phyloP scores from a whole-genome alignment of 148 eudicot species.

The Vaccinium corymbosum region DNA sequence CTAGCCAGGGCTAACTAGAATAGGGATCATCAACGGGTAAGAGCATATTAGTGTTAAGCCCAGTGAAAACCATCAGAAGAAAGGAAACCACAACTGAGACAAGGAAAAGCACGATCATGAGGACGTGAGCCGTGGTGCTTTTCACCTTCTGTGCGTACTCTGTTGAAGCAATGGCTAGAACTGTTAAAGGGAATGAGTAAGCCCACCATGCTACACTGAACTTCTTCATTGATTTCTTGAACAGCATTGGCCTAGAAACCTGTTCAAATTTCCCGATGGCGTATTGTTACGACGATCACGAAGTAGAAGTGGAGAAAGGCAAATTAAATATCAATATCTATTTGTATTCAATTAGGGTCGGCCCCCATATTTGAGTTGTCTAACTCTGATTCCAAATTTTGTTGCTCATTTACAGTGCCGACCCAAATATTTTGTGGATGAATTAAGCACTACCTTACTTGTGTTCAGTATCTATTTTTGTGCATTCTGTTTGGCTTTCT shows the following conservation, averaged over 20 bases:
- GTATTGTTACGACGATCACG: not conserved
- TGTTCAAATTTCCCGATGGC: conserved; percentile 13
- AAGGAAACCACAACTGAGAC: conserved; percentile 55
- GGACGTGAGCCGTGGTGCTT: conserved; percentile 19
- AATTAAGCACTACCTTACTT: too few species aligned
- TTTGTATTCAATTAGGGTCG: too few species aligned
- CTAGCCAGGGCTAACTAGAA: not conserved
- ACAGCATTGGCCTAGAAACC: conserved; percentile 59
- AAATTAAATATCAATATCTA: not conserved
- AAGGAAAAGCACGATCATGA: conserved; percentile 44
- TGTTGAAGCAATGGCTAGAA: conserved; percentile 30
- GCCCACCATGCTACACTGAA: conserved; percentile 78
- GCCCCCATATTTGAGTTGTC: too few species aligned
- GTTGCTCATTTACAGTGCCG: too few species aligned
- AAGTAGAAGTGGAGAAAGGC: not conserved
- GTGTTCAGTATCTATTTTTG: too few species aligned
- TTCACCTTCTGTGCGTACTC: conserved; percentile 47
- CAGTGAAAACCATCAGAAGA: conserved; percentile 46
- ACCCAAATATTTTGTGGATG: too few species aligned
- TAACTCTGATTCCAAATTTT: too few species aligned
- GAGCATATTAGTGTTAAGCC: conserved; percentile 37
- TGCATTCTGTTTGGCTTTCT: not conserved
- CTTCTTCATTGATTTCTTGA: conserved; percentile 37
- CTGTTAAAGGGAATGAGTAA: conserved; percentile 55
- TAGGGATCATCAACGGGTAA: not conserved